Evolutionary conservation across 768 basidiomycete genomes (phyloP), one percentile per base, ranked within the genome.

Genomic region (Psilocybe subaeruginosa): DNA sequence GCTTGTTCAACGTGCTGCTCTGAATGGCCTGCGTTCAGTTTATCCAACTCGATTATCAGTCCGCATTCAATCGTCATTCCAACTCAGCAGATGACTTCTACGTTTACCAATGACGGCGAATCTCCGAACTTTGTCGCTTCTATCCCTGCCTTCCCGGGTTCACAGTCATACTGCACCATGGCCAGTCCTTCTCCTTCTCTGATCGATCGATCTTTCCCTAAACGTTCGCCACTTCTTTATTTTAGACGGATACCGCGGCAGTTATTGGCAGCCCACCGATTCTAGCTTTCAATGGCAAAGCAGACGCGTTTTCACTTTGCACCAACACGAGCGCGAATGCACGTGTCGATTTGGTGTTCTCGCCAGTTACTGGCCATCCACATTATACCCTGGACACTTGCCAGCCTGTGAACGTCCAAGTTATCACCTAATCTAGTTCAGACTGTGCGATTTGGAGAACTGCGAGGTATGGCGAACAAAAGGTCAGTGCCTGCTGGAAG

Each of bases 61-160:
- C 78, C 78, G 7, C 77, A 73, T 19, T 78, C 80, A 4, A 66
- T 72, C 7, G 72, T 72, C 12, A 73, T 80, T 41, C 74, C 76
- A 7, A 70, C 70, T 4, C 72, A 79, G 59, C 67, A 76, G 41
- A 77, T 80, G 72, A 70, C 78, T 6, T 78, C 78, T 7, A 75
- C 71, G 8, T 71, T 69, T 16, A 72, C 78, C 8, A 67, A 71
- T 14, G 73, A 76, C 53, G 80, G 80, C 41, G 77, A 81, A 64
- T 78, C 78, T 3, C 78, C 78, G 29, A 73, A 72, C 46, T 81
- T 81, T 57, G 77, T 80, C n/a, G 77, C 78, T 2, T 78, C 77
- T 14, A 76, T 76, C 52, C 79, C 78, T 49, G 72, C 77, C 1
- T 80, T 79, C 69, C 77, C 80, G 2, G 79, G 79, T 1, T 71